Base-by-base conservation (phyloP, 331 rosid genomes). In the Saraca asoca region DNA sequence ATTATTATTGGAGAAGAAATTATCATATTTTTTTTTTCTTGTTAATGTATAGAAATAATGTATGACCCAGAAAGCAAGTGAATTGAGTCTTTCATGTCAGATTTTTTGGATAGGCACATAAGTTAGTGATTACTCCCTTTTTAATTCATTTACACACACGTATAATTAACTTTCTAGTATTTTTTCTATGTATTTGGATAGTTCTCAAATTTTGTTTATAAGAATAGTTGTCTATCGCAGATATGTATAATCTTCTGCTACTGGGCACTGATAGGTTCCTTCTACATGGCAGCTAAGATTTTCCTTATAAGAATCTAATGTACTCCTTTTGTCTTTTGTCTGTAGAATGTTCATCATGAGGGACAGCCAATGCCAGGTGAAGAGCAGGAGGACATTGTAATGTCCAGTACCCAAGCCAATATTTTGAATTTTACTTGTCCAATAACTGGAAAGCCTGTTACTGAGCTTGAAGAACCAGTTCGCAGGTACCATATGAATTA, bases 301-400 rank as follows among this genome's bases (percentile, higher is more conserved):
- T 60, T 64, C 46, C 46, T 34, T 35, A 14, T 20, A 31, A 50
- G 17, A 42, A 59, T 58, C 69, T 81, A 66, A 65, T 43, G 34
- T 60, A 16, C 43, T 52, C 56, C 13, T 20, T 57, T 51, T 58
- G 76, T 77, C 29, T 66, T 51, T 33, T 80, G 64, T 62, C 75
- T 66, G 76, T 81, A 93, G 98, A 90, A 86, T 31, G 98, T 93
- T 76, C 97, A 90, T 86, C 96, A 93, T 52, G 46, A 46, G 13
- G 98, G 98, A 48, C 88, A 90, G 53, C 91, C 91, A 56, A 88
- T 93, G 95, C 95, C 95, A 18, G 97, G 95, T 51, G 98, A 93
- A 42, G 98, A 90, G 77, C 87, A 78, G 76, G 98, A 93, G 74
- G 98, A 93, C 55, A 78, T 93, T 64, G 82, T 90, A 62, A 90